A percentile compares a stretch with the other conserved stretches of the same genome.
Evolutionary conservation across 2,329 filamentous ascomycete genomes (phyloP).

Genomic region (Aureobasidium leucospermi): DNA sequence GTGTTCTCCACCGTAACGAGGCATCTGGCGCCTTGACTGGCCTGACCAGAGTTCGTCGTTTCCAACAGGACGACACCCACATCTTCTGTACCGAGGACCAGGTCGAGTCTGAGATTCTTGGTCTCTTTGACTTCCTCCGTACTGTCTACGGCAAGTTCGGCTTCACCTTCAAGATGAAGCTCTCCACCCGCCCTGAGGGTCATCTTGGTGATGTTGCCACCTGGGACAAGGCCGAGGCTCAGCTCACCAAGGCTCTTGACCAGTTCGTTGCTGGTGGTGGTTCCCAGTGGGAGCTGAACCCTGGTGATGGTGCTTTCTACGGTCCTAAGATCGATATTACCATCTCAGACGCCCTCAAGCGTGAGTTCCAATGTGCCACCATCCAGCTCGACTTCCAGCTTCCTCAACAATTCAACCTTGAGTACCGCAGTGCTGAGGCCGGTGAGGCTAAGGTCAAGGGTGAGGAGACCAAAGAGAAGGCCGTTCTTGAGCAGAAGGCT

Average conservation of each 20-base stretch:
- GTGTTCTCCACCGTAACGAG: constrained; percentile 91
- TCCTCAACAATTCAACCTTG: constrained; percentile 76
- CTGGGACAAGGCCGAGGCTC: constrained; percentile 82
- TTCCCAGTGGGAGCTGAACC: constrained; percentile 79
- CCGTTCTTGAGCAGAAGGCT: constrained; percentile 21
- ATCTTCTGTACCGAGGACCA: constrained; percentile 88
- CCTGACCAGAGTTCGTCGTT: constrained; percentile 83
- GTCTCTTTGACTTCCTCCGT: constrained; percentile 79
- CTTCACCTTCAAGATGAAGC: constrained; percentile 86
- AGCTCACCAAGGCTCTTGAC: constrained; percentile 70
- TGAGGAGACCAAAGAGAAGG: constrained; percentile 31
- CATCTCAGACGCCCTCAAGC: constrained; percentile 76
- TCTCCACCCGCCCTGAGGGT: constrained; percentile 85
- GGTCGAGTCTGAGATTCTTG: constrained; percentile 67
- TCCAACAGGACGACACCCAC: constrained; percentile 94
- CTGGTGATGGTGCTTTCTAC: constrained; percentile 95
- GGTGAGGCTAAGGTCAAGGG: constrained; percentile 33
- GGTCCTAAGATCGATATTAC: constrained; percentile 98
- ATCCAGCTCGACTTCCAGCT: constrained; percentile 92
- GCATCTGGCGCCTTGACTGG: constrained; percentile 85
- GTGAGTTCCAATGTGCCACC: constrained; percentile 84
- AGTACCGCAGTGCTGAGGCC: constrained; percentile 55
- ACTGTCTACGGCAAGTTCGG: constrained; percentile 75
- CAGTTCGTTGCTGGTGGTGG: constrained; percentile 57
- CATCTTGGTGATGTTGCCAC: constrained; percentile 79